Conservation (phyloP, 768 basidiomycete genomes). For the Dendrothele bispora region DNA sequence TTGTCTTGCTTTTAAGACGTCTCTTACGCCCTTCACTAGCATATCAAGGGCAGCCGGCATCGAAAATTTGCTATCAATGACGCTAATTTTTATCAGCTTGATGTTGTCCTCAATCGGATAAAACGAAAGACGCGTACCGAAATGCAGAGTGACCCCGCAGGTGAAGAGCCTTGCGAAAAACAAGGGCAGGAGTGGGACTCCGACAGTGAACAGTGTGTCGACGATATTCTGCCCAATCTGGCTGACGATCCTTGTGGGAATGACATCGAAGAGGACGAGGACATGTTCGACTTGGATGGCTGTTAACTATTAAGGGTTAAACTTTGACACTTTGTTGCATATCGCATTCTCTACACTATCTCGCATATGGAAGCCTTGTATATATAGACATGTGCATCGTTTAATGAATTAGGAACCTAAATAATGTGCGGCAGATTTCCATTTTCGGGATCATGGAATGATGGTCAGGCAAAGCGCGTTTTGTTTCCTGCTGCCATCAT, state of each 20-base stretch:
- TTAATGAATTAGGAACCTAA: too few relatives aligned
- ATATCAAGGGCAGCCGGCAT: conserved; percentile 71
- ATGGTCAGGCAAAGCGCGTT: neutral
- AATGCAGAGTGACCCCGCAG: conserved; percentile 23
- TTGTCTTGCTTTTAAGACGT: conserved; percentile 4
- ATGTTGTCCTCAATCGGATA: conserved; percentile 69
- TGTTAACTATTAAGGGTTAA: neutral
- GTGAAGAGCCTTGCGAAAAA: too few relatives aligned
- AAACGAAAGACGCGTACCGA: conserved; percentile 40
- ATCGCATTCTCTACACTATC: too few relatives aligned
- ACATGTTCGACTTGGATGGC: neutral
- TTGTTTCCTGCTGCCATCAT: neutral
- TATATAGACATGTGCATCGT: too few relatives aligned
- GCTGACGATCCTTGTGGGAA: too few relatives aligned
- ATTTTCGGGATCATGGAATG: too few relatives aligned
- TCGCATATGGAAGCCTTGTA: too few relatives aligned
- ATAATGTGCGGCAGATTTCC: too few relatives aligned
- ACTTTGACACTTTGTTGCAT: conserved; percentile 2
- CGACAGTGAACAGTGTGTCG: too few relatives aligned
- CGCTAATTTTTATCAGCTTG: conserved; percentile 77
- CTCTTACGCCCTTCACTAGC: conserved; percentile 43
- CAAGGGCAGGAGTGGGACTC: too few relatives aligned
- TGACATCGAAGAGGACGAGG: neutral
- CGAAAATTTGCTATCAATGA: conserved; percentile 78
- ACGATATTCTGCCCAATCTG: too few relatives aligned